phyloP scores from a whole-genome alignment of 495 filamentous ascomycete species.

The Apiosordaria backusii region DNA sequence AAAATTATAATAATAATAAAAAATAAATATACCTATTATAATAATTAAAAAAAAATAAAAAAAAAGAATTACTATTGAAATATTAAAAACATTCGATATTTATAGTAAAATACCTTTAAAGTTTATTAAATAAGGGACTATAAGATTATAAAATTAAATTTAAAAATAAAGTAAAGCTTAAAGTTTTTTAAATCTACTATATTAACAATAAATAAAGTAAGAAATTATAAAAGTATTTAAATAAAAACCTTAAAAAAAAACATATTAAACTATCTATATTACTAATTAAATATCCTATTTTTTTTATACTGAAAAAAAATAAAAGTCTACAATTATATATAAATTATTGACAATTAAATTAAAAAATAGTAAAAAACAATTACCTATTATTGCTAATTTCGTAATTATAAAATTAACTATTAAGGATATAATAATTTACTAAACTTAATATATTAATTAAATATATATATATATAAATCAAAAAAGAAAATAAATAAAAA shows the following conservation, averaged over 20 bases:
- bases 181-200: no score
- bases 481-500: not conserved
- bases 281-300: no score
- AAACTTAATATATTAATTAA: not conserved
- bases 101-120: constrained; percentile 3
- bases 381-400: not conserved
- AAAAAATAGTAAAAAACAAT: not conserved
- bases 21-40: not conserved
- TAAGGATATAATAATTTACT: not conserved
- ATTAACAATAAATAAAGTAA: no score
- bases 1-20: constrained; percentile 1
- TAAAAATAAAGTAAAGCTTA: no score
- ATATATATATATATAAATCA: not conserved
- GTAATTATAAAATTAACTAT: not conserved
- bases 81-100: constrained; percentile 7
- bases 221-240: no score
- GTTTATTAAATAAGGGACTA: constrained; percentile 2
- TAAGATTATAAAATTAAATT: no score
- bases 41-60: not conserved
- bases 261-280: not conserved
- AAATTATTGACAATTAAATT: not conserved
- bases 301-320: no score
- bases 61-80: not conserved
- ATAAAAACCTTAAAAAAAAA: constrained; percentile 5
- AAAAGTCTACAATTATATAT: no score